Conservation (phyloP, 768 basidiomycete genomes). For the Tulasnella sp. region DNA sequence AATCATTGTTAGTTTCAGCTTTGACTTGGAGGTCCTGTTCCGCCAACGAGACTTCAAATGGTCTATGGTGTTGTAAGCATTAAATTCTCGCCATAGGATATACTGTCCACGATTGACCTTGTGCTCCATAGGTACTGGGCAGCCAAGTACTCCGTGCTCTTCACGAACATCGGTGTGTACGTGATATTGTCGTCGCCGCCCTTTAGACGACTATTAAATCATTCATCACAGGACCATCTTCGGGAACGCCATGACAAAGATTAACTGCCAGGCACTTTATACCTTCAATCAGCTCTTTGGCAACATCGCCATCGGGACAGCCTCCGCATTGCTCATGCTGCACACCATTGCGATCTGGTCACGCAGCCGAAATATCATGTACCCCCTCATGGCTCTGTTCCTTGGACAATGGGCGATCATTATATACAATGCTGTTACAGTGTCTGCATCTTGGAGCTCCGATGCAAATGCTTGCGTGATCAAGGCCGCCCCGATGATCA, state of each 20-base stretch:
- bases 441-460: no score
- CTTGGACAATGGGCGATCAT: constrained; percentile 35
- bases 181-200: neutral
- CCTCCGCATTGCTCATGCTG: constrained; percentile 17
- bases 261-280: constrained; percentile 39
- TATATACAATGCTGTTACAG: neutral
- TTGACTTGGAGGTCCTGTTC: neutral
- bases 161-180: constrained; percentile 5
- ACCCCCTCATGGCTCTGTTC: constrained; percentile 40
- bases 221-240: neutral
- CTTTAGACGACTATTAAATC: neutral
- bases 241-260: constrained; percentile 18
- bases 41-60: neutral
- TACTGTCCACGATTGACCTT: no score
- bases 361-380: constrained; percentile 42
- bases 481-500: constrained; percentile 28
- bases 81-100: neutral
- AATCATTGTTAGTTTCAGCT: no score
- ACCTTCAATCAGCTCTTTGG: constrained; percentile 33
- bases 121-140: no score
- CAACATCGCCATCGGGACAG: constrained; percentile 17
- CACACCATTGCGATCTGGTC: constrained; percentile 55
- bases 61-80: constrained; percentile 3
- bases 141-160: constrained; percentile 3
- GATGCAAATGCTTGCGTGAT: constrained; percentile 15